Percentiles rank a stretch among this genome's conserved stretches.
phyloP scores from a whole-genome alignment of 495 filamentous ascomycete species.

The Paragyromitra xinjiangensis region DNA sequence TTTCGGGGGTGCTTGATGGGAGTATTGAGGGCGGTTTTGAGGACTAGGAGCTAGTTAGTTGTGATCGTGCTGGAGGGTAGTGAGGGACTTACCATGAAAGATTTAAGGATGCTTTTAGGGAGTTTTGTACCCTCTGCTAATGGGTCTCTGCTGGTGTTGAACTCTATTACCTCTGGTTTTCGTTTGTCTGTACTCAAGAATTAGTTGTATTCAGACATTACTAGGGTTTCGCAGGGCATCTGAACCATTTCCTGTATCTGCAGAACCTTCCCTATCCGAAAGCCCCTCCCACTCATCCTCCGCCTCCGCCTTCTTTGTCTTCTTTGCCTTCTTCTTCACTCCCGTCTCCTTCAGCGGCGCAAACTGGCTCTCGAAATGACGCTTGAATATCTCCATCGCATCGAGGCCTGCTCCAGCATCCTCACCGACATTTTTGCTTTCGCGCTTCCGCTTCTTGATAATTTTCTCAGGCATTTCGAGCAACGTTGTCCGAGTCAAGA shows the following conservation, averaged over 20 bases:
- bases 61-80: neutral
- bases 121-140: conserved; percentile 18
- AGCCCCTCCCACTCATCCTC: conserved; percentile 44
- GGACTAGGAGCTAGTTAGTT: conserved; percentile 61
- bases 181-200: neutral
- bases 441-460: conserved; percentile 30
- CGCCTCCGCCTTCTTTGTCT: neutral
- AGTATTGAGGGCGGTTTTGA: conserved; percentile 61
- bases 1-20: conserved; percentile 56
- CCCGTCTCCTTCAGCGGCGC: conserved; percentile 67
- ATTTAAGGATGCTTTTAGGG: conserved; percentile 40
- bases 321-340: conserved; percentile 9
- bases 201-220: neutral
- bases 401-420: conserved; percentile 25
- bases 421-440: neutral
- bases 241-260: neutral
- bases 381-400: conserved; percentile 71
- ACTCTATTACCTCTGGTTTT: conserved; percentile 30
- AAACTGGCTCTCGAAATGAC: conserved; percentile 88
- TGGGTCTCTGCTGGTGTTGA: conserved; percentile 32
- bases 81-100: conserved; percentile 45
- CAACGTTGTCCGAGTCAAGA: neutral
- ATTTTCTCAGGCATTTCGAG: conserved; percentile 20
- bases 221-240: neutral
- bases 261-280: neutral